Percentiles rank a stretch among this genome's conserved stretches.
Conservation (phyloP, 2,329 filamentous ascomycete genomes). For the Aaosphaeria pasadenensis region DNA sequence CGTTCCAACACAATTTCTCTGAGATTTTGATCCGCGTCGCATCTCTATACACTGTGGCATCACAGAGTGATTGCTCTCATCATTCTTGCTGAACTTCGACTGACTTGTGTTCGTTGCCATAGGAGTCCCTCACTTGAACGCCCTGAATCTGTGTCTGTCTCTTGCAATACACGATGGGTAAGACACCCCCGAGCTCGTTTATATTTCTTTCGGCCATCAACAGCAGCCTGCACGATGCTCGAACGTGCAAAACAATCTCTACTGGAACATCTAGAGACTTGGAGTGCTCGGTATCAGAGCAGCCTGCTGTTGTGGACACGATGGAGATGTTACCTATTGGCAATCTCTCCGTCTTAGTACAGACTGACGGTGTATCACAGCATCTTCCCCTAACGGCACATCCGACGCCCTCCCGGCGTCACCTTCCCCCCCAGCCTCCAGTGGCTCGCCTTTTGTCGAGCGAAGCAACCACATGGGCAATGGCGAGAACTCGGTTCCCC, state of each 20-base stretch:
- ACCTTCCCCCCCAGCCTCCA: conserved; percentile 45
- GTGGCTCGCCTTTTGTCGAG: conserved; percentile 57
- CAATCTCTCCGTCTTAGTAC: not conserved
- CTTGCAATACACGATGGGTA: conserved; percentile 36
- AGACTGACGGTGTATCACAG: conserved; percentile 33
- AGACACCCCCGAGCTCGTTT: conserved; percentile 12
- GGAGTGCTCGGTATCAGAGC: too few species aligned
- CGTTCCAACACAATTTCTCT: conserved; percentile 23
- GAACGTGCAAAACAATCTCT: not conserved
- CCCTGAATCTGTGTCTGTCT: conserved; percentile 24
- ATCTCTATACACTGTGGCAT: conserved; percentile 7
- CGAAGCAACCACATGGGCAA: conserved; percentile 56
- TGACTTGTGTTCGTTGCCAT: not conserved
- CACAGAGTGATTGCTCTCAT: too few species aligned
- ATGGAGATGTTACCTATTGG: too few species aligned
- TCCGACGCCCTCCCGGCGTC: conserved; percentile 47
- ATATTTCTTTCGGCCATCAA: not conserved
- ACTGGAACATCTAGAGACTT: not conserved
- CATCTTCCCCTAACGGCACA: conserved; percentile 42
- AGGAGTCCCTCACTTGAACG: conserved; percentile 35
- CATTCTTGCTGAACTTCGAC: too few species aligned
- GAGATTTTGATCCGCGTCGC: conserved; percentile 30
- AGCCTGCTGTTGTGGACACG: too few species aligned
- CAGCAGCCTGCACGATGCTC: not conserved
- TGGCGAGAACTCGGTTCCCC: conserved; percentile 44